Percentiles rank a stretch among this genome's conserved stretches.
Evolutionary conservation across 352 stramenopile genomes (phyloP).

Genomic region (Pythium grandisporangium): DNA sequence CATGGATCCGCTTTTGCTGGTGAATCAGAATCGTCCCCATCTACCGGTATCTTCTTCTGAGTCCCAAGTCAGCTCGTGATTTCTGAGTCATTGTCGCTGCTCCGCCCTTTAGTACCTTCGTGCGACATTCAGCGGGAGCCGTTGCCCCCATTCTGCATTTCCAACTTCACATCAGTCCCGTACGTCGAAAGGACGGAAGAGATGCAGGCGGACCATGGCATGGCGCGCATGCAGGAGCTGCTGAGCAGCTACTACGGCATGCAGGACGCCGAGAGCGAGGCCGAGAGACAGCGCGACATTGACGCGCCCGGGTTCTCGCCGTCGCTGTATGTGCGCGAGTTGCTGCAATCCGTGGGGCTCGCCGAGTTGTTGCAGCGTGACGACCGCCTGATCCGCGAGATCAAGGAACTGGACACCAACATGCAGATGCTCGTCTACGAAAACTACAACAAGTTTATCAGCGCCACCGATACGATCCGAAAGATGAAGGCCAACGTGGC

Average conservation of each 20-base stretch:
- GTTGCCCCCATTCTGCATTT: no score
- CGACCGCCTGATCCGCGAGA: constrained; percentile 79
- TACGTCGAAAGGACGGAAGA: constrained; percentile 8
- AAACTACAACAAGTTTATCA: constrained; percentile 99
- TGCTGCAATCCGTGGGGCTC: constrained; percentile 49
- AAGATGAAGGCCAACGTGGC: constrained; percentile 93
- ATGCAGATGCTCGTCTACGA: constrained; percentile 99
- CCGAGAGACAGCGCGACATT: constrained; percentile 64
- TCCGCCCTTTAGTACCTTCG: no score
- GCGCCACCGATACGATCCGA: constrained; percentile 97
- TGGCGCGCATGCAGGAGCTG: constrained; percentile 84
- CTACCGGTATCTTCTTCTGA: no score
- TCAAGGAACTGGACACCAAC: constrained; percentile 95
- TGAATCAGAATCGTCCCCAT: no score
- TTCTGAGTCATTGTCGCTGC: no score
- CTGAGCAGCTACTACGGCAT: constrained; percentile 85
- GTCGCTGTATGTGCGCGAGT: constrained; percentile 66
- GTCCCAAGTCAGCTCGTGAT: no score
- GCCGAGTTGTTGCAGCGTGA: constrained; percentile 66
- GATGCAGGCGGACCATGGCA: constrained; percentile 47
- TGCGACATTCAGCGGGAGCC: no score
- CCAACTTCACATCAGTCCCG: no score
- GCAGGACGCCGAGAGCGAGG: constrained; percentile 59
- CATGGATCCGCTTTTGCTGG: no score
- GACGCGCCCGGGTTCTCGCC: constrained; percentile 64